Evolutionary conservation across 768 basidiomycete species (phyloP), one percentile per base, ranked within the genome.

Genomic region (Hortiboletus campestris): DNA sequence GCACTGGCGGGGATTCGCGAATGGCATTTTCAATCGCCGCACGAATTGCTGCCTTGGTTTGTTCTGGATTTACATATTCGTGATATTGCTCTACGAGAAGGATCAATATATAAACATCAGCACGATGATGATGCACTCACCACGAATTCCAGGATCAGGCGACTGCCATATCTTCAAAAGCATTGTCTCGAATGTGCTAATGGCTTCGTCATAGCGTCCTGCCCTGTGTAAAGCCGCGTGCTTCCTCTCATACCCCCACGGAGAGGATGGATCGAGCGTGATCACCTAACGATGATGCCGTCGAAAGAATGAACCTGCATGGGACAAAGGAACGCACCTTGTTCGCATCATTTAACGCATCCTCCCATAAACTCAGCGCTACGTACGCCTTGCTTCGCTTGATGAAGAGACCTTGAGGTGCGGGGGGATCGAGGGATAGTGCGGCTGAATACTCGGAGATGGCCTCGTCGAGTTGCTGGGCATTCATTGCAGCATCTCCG

Each of bases 151-250:
- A 5, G 20, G 32, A 32, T 50, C 17, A 6, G 19, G 17, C 6
- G 59, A 60, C 13, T 59, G 28, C 4, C 14, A 17, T 13, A 51
- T 34, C 45, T 35, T 50, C 6, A 20, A 55, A 4, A 60, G 38
- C 57, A 55, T 60, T 1, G 3, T 31, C 31, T 60, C 40, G 12
- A 46, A 48, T 22, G 40, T 35, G 6, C 17, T 14, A 9, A 51
- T 41, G 1, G 46, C 53, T 17, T 42, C 16, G 2, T 31, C 38
- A n/a, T 52, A 34, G 7, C 19, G 11, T n/a, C 40, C 52, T 4
- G 36, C 35, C 22, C 36, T 11, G 6, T 9, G 35, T 20, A 16
- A 46, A 12, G 35, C 43, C 3, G 28, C 10, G 13, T 36, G 19
- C 45, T 53, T 39, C 25, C 9, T 36, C 20, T 53, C 44, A 12